Evolutionary conservation across 805 yeast genomes (phyloP), one percentile per base, ranked within the genome.

Genomic region (Metschnikowia koreensis): DNA sequence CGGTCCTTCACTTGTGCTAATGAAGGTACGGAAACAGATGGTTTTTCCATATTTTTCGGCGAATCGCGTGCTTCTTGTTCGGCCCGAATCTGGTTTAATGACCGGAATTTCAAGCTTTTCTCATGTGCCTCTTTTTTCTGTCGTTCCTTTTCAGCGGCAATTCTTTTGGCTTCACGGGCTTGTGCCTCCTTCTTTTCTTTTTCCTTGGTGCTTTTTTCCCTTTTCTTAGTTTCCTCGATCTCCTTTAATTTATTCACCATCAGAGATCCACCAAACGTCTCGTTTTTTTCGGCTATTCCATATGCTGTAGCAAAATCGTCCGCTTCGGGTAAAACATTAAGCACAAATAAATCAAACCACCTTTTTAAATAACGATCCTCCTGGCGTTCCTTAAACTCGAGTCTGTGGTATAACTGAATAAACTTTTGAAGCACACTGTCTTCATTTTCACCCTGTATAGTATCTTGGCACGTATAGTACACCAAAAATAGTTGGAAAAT

Each of bases 271-370:
- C 47, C 53, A 28, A 58, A 60, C 2, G 57, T 10, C 6, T 55
- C 54, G 46, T 64, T 65, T n/a, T 59, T 58, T n/a, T 58, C 56
- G n/a, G 69, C 61, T 9, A 73, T 56, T 31, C 29, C 50, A 38
- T 46, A 56, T 1, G 79, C 72, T 29, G 66, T 64, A 6, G 58
- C 59, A 41, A 63, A 66, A 33, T 63, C 56, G 37, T 67, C 66
- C 15, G 61, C 52, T 11, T 63, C 64, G 1, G 76, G 72, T 42
- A 71, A 63, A 1, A 74, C 65, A 51, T 73, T 70, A 54, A 66
- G 70, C 15, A 69, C 66, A 50, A 65, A 66, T 52, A 73, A 60
- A 29, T 74, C 73, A 8, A 66, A 46, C 40, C 71, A 56, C 44
- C 67, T 62, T 26, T 55, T 56, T 39, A 61, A 51, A 48, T 59